Evolutionary conservation across 495 filamentous ascomycete species (phyloP).

Genomic region (Rostrohypoxylon terebratum): DNA sequence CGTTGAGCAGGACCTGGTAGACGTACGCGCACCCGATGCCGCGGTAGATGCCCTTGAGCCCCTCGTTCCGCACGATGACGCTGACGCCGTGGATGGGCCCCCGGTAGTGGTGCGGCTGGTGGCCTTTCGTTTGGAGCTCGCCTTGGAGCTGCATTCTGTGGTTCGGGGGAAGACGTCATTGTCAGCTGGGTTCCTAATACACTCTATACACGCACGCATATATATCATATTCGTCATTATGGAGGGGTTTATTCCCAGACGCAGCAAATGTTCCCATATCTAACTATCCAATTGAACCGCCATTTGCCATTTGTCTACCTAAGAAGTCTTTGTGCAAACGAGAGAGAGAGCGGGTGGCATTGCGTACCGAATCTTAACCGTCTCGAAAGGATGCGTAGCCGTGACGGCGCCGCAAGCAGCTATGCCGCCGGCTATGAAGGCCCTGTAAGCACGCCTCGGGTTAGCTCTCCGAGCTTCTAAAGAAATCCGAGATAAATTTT

Average conservation of each 20-base stretch:
- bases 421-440: conserved; percentile 94
- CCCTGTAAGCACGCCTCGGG: conserved; percentile 52
- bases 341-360: conserved; percentile 18
- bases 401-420: conserved; percentile 98
- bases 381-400: conserved; percentile 98
- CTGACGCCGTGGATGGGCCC: conserved; percentile 93
- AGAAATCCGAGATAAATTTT: background rate
- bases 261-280: background rate
- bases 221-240: background rate
- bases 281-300: background rate
- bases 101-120: conserved; percentile 86
- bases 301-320: background rate
- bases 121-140: conserved; percentile 87
- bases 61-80: conserved; percentile 93
- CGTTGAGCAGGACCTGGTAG: conserved; percentile 97
- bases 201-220: background rate
- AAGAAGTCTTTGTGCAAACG: conserved; percentile 1
- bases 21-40: conserved; percentile 94
- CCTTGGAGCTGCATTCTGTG: conserved; percentile 92
- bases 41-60: conserved; percentile 83
- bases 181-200: conserved; percentile 32
- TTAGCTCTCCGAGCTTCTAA: conserved; percentile 18
- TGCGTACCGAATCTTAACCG: conserved; percentile 92
- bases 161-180: conserved; percentile 6
- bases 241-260: background rate